phyloP scores from a whole-genome alignment of 768 basidiomycete genomes.

The Tylopilus sp. region DNA sequence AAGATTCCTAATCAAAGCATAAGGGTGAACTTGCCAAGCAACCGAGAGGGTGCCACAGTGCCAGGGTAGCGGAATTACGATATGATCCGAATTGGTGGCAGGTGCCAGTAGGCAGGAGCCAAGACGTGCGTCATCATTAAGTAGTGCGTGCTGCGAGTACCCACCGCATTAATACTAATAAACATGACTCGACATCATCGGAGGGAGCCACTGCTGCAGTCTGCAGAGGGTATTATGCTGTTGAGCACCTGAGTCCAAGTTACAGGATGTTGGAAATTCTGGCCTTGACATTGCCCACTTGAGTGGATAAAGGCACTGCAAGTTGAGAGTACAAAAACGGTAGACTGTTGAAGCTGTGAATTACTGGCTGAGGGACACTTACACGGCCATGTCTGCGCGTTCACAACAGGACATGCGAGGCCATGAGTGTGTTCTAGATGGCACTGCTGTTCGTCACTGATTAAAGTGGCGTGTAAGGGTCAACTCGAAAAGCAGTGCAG shows the following conservation, averaged over 20 bases:
- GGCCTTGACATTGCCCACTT: conserved; percentile 4
- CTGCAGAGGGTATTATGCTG: background rate
- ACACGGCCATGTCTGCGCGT: background rate
- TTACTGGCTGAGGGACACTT: background rate
- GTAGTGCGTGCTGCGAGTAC: background rate
- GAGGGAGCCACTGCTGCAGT: background rate
- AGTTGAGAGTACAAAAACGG: background rate
- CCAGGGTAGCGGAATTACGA: conserved; percentile 2
- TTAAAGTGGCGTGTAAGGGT: conserved; percentile 10
- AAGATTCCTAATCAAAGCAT: background rate
- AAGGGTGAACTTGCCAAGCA: background rate
- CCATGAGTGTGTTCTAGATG: background rate
- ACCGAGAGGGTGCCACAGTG: conserved; percentile 5
- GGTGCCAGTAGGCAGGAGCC: background rate
- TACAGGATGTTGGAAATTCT: conserved; percentile 3
- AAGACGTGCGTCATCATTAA: conserved; percentile 5
- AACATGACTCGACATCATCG: conserved; percentile 7
- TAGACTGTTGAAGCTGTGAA: conserved; percentile 1
- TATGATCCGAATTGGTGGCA: conserved; percentile 1
- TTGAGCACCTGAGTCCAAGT: background rate
- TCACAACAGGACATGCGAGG: no score
- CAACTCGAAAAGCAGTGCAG: conserved; percentile 8
- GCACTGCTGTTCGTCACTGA: conserved; percentile 1
- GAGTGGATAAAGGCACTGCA: background rate
- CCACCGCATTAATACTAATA: background rate